These are phyloP conservation scores for Rauvolfia tetraphylla DNA, from an alignment of 257 asterid species.

Conservation along the genomic window DNA sequence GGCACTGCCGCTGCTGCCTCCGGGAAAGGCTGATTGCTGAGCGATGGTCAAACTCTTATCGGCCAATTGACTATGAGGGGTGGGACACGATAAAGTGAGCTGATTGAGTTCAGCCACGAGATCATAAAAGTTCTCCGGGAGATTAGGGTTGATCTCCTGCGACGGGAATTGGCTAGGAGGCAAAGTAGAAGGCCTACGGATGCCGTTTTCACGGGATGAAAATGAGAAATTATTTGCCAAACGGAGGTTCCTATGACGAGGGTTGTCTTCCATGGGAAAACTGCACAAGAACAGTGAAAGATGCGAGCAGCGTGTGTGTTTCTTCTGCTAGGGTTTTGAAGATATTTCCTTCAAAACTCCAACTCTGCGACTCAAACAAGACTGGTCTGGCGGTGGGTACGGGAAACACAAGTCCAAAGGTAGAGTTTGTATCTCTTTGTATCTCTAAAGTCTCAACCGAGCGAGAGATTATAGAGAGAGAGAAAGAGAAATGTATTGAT, in stretches of 20 bases:
- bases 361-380: not conserved
- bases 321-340: not conserved
- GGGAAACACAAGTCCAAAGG: not conserved
- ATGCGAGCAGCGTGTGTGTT: not conserved
- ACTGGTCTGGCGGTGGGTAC: not conserved
- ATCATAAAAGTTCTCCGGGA: constrained; percentile 6
- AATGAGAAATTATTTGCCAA: not conserved
- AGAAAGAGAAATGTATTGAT: not conserved
- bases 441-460: not conserved
- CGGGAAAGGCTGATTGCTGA: not conserved
- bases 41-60: not conserved
- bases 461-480: not conserved
- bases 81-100: constrained; percentile 19
- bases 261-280: constrained; percentile 2
- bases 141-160: constrained; percentile 1
- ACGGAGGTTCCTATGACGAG: not conserved
- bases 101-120: constrained; percentile 22
- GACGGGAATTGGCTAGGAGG: not conserved
- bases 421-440: not conserved
- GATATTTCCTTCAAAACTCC: not conserved
- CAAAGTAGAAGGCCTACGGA: not conserved
- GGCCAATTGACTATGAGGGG: not conserved
- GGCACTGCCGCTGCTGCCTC: not conserved
- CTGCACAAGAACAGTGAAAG: not conserved
- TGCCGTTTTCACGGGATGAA: not conserved